Base-by-base conservation (phyloP, 768 basidiomycete species). In the Amyloporia xantha region DNA sequence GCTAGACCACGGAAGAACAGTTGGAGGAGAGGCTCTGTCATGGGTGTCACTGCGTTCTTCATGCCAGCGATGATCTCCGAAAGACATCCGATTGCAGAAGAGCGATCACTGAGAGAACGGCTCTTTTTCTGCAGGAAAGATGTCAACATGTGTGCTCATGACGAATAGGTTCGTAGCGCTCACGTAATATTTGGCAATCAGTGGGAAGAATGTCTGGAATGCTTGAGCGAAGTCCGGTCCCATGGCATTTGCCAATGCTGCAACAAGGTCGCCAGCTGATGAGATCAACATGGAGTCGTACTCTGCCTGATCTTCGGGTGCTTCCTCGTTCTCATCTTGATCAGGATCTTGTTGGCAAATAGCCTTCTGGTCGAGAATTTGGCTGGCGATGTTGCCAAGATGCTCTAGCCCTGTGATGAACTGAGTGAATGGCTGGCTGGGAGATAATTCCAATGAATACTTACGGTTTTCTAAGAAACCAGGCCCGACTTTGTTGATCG, bases 321-420 rank as follows among this genome's bases (percentile, higher is more conserved):
- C 86, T 58, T 90, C 89, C 21, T 88, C 88, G 3, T 77, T 77
- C 55, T 91, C 90, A 56, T 92, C 92, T 55, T 89, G 87, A 62
- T 95, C 93, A 41, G 93, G 91, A 60, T 95, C 92, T 65, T 93
- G 87, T 66, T 99, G 96, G 71, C 95, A 98, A 57, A 91, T 78
- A 0, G 93, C 90, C 70, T 95, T 96, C 67, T 92, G 87, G 63
- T 93, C 90, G 38, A 99, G 75, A 55, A 99, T 82, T 60, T 91
- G 82, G 48, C 84, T 71, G 40, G 91, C 84, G 51, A 93, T 88
- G 47, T 71, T 80, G 64, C 85, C 91, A 59, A 99, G 76, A 27
- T 73, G 68, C 33, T 95, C 86, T 37, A 88, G 71, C 55, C 86
- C 86, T 90, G 47, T 25, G 27, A 27, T 23, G 15, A 24, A 37